A percentile compares a stretch with the other conserved stretches of the same genome.
These are phyloP conservation scores for Papilionanthe hybrid DNA, from an alignment of 116 monocot species.

Conservation along the genomic window DNA sequence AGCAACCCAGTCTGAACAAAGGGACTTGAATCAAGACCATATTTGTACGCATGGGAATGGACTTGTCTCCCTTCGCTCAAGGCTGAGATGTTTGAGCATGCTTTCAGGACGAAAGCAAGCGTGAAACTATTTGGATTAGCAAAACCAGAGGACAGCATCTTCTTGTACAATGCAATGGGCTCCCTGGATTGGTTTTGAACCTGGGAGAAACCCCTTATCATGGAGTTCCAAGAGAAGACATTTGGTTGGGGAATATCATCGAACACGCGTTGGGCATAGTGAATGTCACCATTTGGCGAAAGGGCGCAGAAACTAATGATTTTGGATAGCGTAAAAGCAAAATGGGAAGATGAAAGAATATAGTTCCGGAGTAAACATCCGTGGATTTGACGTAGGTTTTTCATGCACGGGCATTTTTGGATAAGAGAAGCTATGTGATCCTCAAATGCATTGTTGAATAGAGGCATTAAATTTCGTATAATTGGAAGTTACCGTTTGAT, in stretches of 20 bases:
- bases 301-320: conserved; percentile 45
- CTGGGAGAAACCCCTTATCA: conserved; percentile 52
- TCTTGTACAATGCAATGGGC: conserved; percentile 44
- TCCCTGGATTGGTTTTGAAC: conserved; percentile 34
- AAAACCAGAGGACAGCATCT: conserved; percentile 34
- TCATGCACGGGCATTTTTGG: conserved; percentile 60
- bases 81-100: conserved; percentile 43
- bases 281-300: conserved; percentile 23
- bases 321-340: conserved; percentile 47
- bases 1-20: conserved; percentile 67
- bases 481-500: too few relatives aligned
- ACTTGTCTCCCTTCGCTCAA: conserved; percentile 58
- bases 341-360: conserved; percentile 23
- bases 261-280: conserved; percentile 53
- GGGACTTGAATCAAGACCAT: conserved; percentile 54
- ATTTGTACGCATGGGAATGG: conserved; percentile 47
- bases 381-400: conserved; percentile 55
- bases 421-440: conserved; percentile 36
- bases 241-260: conserved; percentile 49
- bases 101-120: conserved; percentile 66
- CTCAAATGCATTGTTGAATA: conserved; percentile 14
- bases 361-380: conserved; percentile 20
- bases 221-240: conserved; percentile 66
- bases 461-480: not conserved
- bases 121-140: conserved; percentile 71